Evolutionary conservation across 768 basidiomycete genomes (phyloP), one percentile per base, ranked within the genome.

Genomic region (Hericium coralloides): DNA sequence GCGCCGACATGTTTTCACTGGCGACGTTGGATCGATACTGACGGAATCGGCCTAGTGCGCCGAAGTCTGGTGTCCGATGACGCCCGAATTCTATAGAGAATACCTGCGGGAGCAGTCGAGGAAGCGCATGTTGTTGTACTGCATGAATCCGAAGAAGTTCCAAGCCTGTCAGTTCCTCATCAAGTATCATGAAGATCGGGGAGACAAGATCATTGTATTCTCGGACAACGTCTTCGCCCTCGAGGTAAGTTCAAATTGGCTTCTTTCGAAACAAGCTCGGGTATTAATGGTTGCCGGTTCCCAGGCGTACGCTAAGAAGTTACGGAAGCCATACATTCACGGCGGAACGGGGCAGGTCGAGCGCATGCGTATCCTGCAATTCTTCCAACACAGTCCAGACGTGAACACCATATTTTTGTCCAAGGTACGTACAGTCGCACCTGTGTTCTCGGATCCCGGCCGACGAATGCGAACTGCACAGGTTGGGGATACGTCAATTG

Each of bases 11-110:
- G 23, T 20, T 41, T 49, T 31, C 50, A 49, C 54, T 36, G 47
- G 41, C 57, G n/a, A 51, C n/a, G 41, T 18, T 43, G 18, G 53
- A 41, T 26, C 38, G 22, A 57, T 17, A 52, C 31, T 56, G 38
- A 53, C 43, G 23, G 14, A 14, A 55, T 53, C 51, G 20, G 58
- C 8, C 20, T 64, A 98, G 92, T 99, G 97, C 68, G 97, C 97
- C 15, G 97, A 99, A 72, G 97, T 99, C 8, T 99, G 97, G 97
- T 99, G 97, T 68, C 92, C 92, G 17, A 98, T 99, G 97, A 95
- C 97, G 18, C 95, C 97, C 5, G 95, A 98, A 69, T 99, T 99
- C 70, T 99, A 98, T 70, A 85, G 92, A 61, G 95, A 99, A 72
- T 99, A 99, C 68, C 80, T 99, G 62, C 79, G 90, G 60, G 91